A percentile compares a stretch with the other conserved stretches of the same genome.
These are phyloP conservation scores for Ulota crispa DNA, from an alignment of 225 moss, liverwort and hornwort genomes.

Conservation along the genomic window DNA sequence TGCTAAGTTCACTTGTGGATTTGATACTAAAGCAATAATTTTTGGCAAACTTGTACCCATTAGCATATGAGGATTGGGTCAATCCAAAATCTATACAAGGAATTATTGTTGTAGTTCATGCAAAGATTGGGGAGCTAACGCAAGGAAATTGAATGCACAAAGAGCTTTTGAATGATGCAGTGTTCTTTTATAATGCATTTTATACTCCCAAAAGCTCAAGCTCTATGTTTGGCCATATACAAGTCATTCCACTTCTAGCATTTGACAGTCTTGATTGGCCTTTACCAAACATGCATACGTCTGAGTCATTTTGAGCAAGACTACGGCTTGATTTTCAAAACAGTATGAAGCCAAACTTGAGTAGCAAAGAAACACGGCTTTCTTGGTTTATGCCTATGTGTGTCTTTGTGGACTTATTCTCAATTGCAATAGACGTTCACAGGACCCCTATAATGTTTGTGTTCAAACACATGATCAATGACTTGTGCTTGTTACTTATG, in stretches of 20 bases:
- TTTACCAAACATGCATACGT: not conserved
- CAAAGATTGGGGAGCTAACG: not conserved
- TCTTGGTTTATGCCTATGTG: conserved; percentile 2
- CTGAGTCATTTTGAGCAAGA: not conserved
- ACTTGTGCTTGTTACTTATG: not conserved
- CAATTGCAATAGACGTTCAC: not conserved
- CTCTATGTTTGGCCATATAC: not conserved
- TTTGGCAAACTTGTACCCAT: not conserved
- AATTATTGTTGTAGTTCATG: not conserved
- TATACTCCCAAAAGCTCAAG: not conserved
- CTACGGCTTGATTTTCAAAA: not conserved
- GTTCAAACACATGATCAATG: not conserved
- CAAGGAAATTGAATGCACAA: not conserved
- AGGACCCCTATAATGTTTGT: not conserved
- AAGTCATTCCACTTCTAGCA: not conserved
- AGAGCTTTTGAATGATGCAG: not conserved
- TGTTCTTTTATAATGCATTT: not conserved
- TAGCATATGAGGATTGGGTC: not conserved
- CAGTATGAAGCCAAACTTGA: not conserved
- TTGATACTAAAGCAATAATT: too few relatives aligned
- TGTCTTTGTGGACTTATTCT: not conserved
- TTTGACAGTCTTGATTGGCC: not conserved
- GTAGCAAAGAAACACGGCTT: not conserved
- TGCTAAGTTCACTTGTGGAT: too few relatives aligned
- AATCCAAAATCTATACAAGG: not conserved